These are phyloP conservation scores for Myxozyma nipponensis DNA, from an alignment of 805 yeast genomes.

Conservation along the genomic window DNA sequence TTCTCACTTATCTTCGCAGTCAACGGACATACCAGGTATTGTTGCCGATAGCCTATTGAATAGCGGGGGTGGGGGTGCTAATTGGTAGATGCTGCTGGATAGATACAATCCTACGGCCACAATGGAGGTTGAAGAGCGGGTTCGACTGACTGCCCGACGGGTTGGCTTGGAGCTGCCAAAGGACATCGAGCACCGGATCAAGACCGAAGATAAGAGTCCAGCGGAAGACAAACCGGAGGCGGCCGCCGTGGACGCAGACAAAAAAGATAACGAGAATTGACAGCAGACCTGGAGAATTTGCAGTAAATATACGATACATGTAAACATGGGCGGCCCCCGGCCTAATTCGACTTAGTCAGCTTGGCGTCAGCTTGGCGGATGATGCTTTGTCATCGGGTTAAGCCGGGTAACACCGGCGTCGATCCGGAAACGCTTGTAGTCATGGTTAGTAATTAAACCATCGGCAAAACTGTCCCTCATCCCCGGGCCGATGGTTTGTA, in stretches of 20 bases:
- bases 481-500: too few species aligned
- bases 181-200: constrained; percentile 23
- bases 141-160: constrained; percentile 72
- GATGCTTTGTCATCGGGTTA: too few species aligned
- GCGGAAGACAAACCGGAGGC: not conserved
- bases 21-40: constrained; percentile 73
- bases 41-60: not conserved
- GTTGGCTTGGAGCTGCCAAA: constrained; percentile 78
- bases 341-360: too few species aligned
- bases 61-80: not conserved
- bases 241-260: not conserved
- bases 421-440: too few species aligned
- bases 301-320: too few species aligned
- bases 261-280: not conserved
- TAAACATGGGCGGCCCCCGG: too few species aligned
- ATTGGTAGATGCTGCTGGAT: constrained; percentile 49
- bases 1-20: constrained; percentile 57
- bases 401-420: too few species aligned
- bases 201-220: constrained; percentile 13
- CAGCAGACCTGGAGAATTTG: too few species aligned
- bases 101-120: constrained; percentile 83
- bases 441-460: too few species aligned
- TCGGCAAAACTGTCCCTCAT: too few species aligned
- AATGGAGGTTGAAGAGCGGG: constrained; percentile 72
- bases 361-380: too few species aligned